Conservation (phyloP, 371 early-diverging fungal species). For the Mortierella sp. region DNA sequence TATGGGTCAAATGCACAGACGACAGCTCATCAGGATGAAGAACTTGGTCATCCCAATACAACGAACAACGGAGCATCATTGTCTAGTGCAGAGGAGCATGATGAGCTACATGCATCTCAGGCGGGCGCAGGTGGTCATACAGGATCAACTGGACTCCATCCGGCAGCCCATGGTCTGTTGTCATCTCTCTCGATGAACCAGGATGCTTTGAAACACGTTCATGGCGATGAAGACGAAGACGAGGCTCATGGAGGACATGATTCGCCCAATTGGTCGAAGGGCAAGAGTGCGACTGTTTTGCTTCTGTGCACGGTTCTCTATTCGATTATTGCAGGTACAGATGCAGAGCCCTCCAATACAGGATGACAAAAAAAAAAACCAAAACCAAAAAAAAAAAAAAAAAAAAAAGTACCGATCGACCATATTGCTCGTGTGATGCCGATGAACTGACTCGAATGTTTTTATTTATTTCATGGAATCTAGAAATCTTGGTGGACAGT, state of each 20-base stretch:
- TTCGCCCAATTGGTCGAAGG: conserved; percentile 91
- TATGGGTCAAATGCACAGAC: neutral
- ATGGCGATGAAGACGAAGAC: conserved; percentile 69
- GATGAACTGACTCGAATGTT: neutral
- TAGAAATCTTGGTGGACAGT: conserved; percentile 80
- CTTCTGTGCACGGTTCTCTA: conserved; percentile 87
- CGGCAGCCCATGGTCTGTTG: conserved; percentile 40
- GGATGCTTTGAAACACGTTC: conserved; percentile 53
- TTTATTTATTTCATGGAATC: neutral
- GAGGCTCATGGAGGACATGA: conserved; percentile 86
- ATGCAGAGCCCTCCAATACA: neutral
- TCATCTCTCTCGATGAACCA: conserved; percentile 43
- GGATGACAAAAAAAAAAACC: neutral
- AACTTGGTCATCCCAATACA: neutral
- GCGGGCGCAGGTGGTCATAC: too few relatives aligned
- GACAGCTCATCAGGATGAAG: conserved; percentile 1
- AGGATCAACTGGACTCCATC: conserved; percentile 23
- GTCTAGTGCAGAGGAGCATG: too few relatives aligned
- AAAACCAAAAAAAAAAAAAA: neutral
- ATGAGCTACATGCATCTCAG: too few relatives aligned
- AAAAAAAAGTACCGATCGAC: neutral
- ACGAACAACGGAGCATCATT: too few relatives aligned
- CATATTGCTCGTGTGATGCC: conserved; percentile 1
- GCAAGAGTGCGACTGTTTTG: conserved; percentile 83
- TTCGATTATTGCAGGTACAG: conserved; percentile 79